Conservation (phyloP, 805 yeast species). For the Torulaspora franciscae region DNA sequence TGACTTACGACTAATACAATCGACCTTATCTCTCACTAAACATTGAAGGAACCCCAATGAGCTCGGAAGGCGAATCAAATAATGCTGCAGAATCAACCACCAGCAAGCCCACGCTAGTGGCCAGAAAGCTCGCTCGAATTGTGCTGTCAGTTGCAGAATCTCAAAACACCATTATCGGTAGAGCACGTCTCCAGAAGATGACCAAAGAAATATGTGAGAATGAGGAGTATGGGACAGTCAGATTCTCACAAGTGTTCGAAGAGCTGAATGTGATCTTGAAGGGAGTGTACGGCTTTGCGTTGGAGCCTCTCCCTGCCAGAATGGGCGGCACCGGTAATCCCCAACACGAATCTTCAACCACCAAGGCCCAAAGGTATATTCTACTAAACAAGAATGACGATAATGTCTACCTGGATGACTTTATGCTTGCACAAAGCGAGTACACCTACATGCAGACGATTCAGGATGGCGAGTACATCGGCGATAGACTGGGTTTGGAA, state of each 20-base stretch:
- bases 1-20: background rate
- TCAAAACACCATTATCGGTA: slow-evolving; percentile 24
- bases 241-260: slow-evolving; percentile 15
- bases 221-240: slow-evolving; percentile 18
- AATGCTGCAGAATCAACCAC: slow-evolving; percentile 3
- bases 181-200: slow-evolving; percentile 18
- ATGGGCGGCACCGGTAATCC: background rate
- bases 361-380: slow-evolving; percentile 25
- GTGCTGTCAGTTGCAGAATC: slow-evolving; percentile 25
- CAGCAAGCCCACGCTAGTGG: slow-evolving; percentile 14
- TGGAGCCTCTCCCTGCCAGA: slow-evolving; percentile 22
- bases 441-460: slow-evolving; percentile 14
- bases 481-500: slow-evolving; percentile 15
- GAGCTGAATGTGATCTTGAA: slow-evolving; percentile 21
- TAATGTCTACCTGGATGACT: slow-evolving; percentile 14
- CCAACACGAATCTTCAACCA: slow-evolving; percentile 6
- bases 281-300: slow-evolving; percentile 28
- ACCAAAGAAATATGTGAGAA: slow-evolving; percentile 19
- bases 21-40: slow-evolving; percentile 48
- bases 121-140: slow-evolving; percentile 24
- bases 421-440: slow-evolving; percentile 15
- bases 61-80: background rate
- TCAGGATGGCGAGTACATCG: slow-evolving; percentile 21
- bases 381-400: slow-evolving; percentile 20
- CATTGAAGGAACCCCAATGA: slow-evolving; percentile 44